Evolutionary conservation across 768 basidiomycete species (phyloP), one percentile per base, ranked within the genome.

Genomic region (Pseudohyphozyma bogoriensis): DNA sequence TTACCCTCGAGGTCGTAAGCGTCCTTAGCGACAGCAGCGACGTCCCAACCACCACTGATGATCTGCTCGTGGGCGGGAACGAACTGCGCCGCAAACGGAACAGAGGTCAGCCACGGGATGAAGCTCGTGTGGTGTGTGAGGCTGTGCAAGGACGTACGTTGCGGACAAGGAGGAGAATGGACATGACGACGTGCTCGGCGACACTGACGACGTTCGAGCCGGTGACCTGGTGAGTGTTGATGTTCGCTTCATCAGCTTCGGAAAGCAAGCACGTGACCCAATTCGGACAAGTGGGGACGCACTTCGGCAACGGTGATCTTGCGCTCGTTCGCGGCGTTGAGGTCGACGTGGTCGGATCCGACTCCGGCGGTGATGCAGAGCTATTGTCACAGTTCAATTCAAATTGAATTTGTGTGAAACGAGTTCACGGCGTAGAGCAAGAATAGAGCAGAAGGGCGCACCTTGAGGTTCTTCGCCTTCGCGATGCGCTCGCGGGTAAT

Each of bases 1-100:
- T 93, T 95, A 72, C 80, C 82, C 76, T 93, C 91, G 62, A 95
- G 77, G 74, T 93, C 91, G 71, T 80, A 93, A 16, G 89, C 84
- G 69, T 85, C 83, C 88, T 67, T 67, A n/a, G 69, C 68, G 31
- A 69, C 51, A 2, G 35, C 66, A 7, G 69, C 66, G 28, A 68
- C 66, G 73, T 85, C 78, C 90, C 91, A 93, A 69, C 87, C 85
- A 47, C 87, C 87, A 36, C 80, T 79, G 67, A 87, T 82, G 65
- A 89, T 85, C 85, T 76, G 65, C 80, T 91, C 87, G 73, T 91
- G 89, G 12, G 86, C 87, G 28, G 85, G 86, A 29, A 85, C 78
- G 68, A 85, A 58, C n/a, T n/a, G n/a, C n/a, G n/a, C n/a, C n/a
- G n/a, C n/a, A n/a, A n/a, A n/a, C n/a, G n/a, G n/a, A n/a, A 44